A percentile compares a stretch with the other conserved stretches of the same genome.
Evolutionary conservation across 305 asterid species (phyloP).

Genomic region (Caryopteris hybrid): DNA sequence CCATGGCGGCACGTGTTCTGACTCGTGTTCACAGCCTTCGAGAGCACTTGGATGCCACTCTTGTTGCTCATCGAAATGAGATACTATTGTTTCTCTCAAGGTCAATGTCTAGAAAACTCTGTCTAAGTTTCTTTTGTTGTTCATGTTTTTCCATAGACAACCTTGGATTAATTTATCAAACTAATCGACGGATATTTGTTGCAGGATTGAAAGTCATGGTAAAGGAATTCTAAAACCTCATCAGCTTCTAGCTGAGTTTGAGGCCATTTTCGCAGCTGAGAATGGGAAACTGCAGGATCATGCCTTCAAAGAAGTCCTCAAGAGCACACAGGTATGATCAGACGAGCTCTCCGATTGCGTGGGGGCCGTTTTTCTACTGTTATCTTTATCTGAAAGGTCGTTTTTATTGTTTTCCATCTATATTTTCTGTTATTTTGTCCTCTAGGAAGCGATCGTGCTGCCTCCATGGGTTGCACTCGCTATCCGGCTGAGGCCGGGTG

Average conservation of each 20-base stretch:
- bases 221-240: constrained; percentile 90
- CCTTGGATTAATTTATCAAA: too few species aligned
- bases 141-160: too few species aligned
- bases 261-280: constrained; percentile 46
- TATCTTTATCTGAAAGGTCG: too few species aligned
- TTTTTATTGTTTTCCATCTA: too few species aligned
- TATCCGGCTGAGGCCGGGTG: constrained; percentile 89
- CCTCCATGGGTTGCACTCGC: constrained; percentile 99
- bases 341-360: too few species aligned
- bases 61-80: constrained; percentile 73
- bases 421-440: too few species aligned
- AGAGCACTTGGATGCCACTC: constrained; percentile 83
- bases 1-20: constrained; percentile 84
- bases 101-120: constrained; percentile 20
- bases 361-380: too few species aligned
- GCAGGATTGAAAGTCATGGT: constrained; percentile 79
- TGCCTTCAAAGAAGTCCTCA: constrained; percentile 73
- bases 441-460: constrained; percentile 81
- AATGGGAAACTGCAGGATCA: constrained; percentile 54
- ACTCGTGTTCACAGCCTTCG: constrained; percentile 93
- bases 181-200: neutral
- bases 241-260: constrained; percentile 81
- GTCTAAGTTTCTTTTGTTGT: too few species aligned
- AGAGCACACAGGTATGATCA: constrained; percentile 66
- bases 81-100: constrained; percentile 63